Evolutionary conservation across 768 basidiomycete species (phyloP).

Genomic region (Leccinum variicolor): DNA sequence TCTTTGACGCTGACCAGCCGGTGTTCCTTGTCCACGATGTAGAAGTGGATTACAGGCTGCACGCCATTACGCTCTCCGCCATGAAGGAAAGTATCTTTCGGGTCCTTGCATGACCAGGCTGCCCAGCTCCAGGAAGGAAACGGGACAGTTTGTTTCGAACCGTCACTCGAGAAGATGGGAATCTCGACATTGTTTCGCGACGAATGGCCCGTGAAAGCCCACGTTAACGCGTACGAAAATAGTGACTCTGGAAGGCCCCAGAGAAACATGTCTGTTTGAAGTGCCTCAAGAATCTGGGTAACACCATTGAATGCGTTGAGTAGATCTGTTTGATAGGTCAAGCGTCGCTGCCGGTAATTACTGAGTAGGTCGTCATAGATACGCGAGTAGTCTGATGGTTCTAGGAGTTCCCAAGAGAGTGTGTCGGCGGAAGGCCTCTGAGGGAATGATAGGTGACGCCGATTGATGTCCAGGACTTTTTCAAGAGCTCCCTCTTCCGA

Average conservation of each 20-base stretch:
- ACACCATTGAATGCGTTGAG: conserved; percentile 16
- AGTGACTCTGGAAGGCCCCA: conserved; percentile 16
- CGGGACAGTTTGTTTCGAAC: not conserved
- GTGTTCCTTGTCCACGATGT: not conserved
- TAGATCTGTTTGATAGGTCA: conserved; percentile 14
- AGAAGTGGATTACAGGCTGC: conserved; percentile 2
- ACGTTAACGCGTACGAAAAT: conserved; percentile 12
- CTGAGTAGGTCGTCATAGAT: not conserved
- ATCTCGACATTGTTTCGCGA: not conserved
- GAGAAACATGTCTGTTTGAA: conserved; percentile 10
- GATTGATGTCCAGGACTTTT: not conserved
- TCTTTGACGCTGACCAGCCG: conserved; percentile 1
- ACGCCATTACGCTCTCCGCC: not conserved
- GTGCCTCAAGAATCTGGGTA: conserved; percentile 7
- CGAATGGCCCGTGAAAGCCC: not conserved
- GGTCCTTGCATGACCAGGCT: conserved; percentile 3
- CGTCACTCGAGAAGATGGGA: conserved; percentile 5
- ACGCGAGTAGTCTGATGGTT: not conserved
- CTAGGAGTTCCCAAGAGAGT: not conserved
- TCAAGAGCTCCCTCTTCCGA: conserved; percentile 15
- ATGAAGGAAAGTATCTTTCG: not conserved
- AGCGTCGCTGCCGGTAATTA: conserved; percentile 7
- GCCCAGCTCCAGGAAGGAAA: conserved; percentile 21
- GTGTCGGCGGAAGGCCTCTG: not conserved
- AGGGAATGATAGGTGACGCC: not conserved